Evolutionary conservation across 2,329 filamentous ascomycete species (phyloP).

Genomic region (Cladosporium halotolerans): DNA sequence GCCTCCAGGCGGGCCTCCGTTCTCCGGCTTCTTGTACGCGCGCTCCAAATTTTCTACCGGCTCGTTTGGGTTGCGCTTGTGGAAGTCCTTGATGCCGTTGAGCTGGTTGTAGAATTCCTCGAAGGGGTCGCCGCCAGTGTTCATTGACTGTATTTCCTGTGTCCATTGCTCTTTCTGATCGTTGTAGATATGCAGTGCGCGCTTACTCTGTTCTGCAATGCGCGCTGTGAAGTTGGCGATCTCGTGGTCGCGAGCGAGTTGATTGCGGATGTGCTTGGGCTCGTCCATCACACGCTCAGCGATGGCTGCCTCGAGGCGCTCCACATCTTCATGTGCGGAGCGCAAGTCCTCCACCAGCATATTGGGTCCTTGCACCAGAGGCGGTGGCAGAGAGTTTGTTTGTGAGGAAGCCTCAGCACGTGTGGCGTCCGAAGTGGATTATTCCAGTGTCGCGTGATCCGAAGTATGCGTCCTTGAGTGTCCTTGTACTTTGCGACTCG

Average conservation of each 20-base stretch:
- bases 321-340: slow-evolving; percentile 90
- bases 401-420: no score
- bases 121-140: slow-evolving; percentile 71
- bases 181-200: slow-evolving; percentile 75
- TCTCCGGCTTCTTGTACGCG: slow-evolving; percentile 74
- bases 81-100: slow-evolving; percentile 74
- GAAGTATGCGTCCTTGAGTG: no score
- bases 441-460: no score
- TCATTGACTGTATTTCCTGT: slow-evolving; percentile 76
- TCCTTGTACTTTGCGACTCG: no score
- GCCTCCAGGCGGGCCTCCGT: slow-evolving; percentile 40
- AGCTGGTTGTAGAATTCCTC: slow-evolving; percentile 87
- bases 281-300: slow-evolving; percentile 84
- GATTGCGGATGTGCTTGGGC: slow-evolving; percentile 81
- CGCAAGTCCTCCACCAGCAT: slow-evolving; percentile 92
- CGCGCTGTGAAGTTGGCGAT: slow-evolving; percentile 78
- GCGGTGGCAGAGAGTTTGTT: no score
- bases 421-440: no score
- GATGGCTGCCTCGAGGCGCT: slow-evolving; percentile 90
- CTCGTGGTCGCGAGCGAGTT: slow-evolving; percentile 86
- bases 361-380: slow-evolving; percentile 3
- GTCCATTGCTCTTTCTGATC: slow-evolving; percentile 66
- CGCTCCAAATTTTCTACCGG: slow-evolving; percentile 91
- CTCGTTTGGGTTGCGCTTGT: slow-evolving; percentile 86
- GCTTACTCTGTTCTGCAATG: slow-evolving; percentile 78